Conservation (phyloP, 495 filamentous ascomycete species). For the Penicillium coprophilum region DNA sequence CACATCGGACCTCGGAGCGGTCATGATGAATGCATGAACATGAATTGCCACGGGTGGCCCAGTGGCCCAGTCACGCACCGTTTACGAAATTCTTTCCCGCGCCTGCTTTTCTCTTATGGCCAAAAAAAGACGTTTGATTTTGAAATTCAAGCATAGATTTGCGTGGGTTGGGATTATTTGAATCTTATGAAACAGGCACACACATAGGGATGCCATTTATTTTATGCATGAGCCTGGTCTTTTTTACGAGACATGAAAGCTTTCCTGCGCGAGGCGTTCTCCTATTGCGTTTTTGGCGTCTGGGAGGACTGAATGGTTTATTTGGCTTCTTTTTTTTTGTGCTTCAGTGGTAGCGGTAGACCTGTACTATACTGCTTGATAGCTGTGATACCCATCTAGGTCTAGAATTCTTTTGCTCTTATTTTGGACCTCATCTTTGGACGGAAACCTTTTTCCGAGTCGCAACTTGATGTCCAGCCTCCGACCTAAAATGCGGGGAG, state of each 20-base stretch:
- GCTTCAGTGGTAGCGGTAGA: slow-evolving; percentile 29
- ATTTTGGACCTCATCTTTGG: not conserved
- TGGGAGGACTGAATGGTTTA: not conserved
- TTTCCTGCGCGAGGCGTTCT: slow-evolving; percentile 4
- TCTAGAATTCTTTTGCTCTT: slow-evolving; percentile 21
- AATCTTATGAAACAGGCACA: slow-evolving; percentile 2
- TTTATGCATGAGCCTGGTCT: slow-evolving; percentile 1
- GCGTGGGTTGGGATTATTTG: slow-evolving; percentile 13
- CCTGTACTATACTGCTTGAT: slow-evolving; percentile 34
- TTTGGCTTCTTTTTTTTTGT: slow-evolving; percentile 8
- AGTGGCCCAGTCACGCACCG: not conserved
- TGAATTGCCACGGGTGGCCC: slow-evolving; percentile 18
- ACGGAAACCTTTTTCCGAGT: slow-evolving; percentile 21
- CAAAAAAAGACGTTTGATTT: slow-evolving; percentile 11
- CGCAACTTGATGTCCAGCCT: not conserved
- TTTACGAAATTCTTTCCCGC: slow-evolving; percentile 25
- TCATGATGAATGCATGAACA: slow-evolving; percentile 46
- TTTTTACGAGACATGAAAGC: not conserved
- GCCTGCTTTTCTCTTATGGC: not conserved
- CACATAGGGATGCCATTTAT: not conserved
- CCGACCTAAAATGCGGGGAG: slow-evolving; percentile 16
- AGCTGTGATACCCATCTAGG: slow-evolving; percentile 32
- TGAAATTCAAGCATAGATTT: slow-evolving; percentile 13
- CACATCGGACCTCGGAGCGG: slow-evolving; percentile 34
- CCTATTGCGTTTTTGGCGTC: slow-evolving; percentile 4